A percentile compares a stretch with the other conserved stretches of the same genome.
These are phyloP conservation scores for Leptodermis oblonga DNA, from an alignment of 257 asterid species.

Conservation along the genomic window DNA sequence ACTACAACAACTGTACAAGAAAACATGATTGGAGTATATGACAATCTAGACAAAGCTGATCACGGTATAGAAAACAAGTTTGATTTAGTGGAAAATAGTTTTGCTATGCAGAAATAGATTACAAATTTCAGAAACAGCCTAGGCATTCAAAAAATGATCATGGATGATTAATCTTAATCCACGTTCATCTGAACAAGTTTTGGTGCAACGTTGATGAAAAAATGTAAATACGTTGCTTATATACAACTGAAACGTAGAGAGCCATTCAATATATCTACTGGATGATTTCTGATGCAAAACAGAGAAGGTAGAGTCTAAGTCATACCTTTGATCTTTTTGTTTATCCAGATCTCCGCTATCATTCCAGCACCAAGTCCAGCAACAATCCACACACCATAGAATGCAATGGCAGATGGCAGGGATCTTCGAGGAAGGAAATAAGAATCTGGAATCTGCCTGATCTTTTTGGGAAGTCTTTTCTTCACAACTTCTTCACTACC, in stretches of 20 bases:
- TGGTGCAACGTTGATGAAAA: neutral
- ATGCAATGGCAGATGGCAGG: constrained; percentile 37
- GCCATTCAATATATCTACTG: neutral
- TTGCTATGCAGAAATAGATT: neutral
- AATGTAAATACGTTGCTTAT: neutral
- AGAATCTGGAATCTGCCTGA: constrained; percentile 70
- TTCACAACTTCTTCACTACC: constrained; percentile 43
- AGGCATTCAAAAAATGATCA: neutral
- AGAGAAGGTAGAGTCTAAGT: neutral
- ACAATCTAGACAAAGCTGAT: neutral
- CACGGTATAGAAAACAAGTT: neutral
- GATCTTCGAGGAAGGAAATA: constrained; percentile 83
- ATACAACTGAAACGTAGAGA: neutral
- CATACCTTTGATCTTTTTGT: constrained; percentile 75
- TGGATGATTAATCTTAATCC: neutral
- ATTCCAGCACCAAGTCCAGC: constrained; percentile 91
- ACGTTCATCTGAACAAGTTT: neutral
- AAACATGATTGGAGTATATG: neutral
- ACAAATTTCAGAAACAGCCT: neutral
- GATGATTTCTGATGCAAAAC: neutral
- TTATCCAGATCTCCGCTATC: constrained; percentile 71
- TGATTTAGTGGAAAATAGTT: neutral
- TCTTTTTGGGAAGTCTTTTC: constrained; percentile 55
- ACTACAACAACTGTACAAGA: neutral
- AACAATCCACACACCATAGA: constrained; percentile 61